These are phyloP conservation scores for Xylariomycetidae sp. DNA, from an alignment of 2,329 filamentous ascomycete genomes.

Conservation along the genomic window DNA sequence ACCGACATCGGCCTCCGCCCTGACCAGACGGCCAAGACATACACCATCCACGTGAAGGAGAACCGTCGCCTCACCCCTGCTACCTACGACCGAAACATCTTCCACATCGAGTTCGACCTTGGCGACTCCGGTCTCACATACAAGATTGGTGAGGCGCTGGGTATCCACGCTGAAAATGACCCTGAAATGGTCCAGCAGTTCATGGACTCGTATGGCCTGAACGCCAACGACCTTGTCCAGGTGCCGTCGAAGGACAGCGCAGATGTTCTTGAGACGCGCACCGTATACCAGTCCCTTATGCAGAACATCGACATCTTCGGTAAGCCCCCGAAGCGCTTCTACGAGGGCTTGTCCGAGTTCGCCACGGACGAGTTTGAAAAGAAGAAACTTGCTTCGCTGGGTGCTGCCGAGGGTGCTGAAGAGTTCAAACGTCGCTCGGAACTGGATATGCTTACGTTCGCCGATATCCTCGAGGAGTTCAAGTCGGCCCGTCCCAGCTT, in stretches of 20 bases:
- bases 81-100: conserved; percentile 96
- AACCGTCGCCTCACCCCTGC: conserved; percentile 85
- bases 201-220: conserved; percentile 82
- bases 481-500: conserved; percentile 81
- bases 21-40: conserved; percentile 79
- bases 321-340: conserved; percentile 95
- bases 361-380: conserved; percentile 78
- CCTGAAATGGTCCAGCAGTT: conserved; percentile 71
- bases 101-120: conserved; percentile 98
- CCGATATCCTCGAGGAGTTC: conserved; percentile 86
- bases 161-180: conserved; percentile 94
- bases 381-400: conserved; percentile 70
- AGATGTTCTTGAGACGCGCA: conserved; percentile 73
- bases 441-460: conserved; percentile 85
- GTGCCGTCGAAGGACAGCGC: conserved; percentile 79
- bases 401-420: conserved; percentile 69
- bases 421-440: conserved; percentile 92
- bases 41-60: conserved; percentile 85
- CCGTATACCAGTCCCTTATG: conserved; percentile 82
- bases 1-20: conserved; percentile 71
- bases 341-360: conserved; percentile 83
- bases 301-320: conserved; percentile 97
- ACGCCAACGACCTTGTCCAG: conserved; percentile 80
- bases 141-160: conserved; percentile 94
- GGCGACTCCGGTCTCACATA: conserved; percentile 88